Conservation (phyloP, 805 yeast genomes). For the Vanderwaltozyma polyspora region DNA sequence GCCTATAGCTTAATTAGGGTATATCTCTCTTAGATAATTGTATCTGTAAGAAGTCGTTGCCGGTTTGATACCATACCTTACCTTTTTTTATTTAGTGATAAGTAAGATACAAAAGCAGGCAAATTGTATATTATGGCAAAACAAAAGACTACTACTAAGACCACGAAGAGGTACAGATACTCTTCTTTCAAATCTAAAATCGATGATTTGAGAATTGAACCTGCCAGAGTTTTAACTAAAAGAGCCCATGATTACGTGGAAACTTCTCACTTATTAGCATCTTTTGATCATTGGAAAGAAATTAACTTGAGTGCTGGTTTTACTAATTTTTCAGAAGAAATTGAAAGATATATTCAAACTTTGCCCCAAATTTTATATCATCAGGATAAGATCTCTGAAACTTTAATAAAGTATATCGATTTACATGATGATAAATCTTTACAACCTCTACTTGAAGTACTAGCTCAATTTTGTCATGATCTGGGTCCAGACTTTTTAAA, state of each 20-base stretch:
- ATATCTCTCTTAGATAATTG: too few species aligned
- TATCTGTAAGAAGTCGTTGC: too few species aligned
- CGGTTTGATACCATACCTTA: not conserved
- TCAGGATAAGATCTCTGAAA: conserved; percentile 46
- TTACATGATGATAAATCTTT: conserved; percentile 57
- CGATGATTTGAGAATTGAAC: conserved; percentile 75
- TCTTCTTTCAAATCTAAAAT: conserved; percentile 75
- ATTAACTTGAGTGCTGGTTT: conserved; percentile 67
- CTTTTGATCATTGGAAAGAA: conserved; percentile 81
- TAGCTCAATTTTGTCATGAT: conserved; percentile 84
- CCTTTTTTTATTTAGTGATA: not conserved
- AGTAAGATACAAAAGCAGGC: not conserved
- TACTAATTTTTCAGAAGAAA: conserved; percentile 46
- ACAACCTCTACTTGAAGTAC: conserved; percentile 69
- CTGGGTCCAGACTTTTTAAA: conserved; percentile 82
- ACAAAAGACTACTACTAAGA: conserved; percentile 39
- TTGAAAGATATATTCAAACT: conserved; percentile 48
- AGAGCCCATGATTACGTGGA: conserved; percentile 63
- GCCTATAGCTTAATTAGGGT: not conserved
- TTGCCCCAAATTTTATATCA: conserved; percentile 75
- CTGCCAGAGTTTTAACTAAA: conserved; percentile 43
- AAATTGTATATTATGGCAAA: conserved; percentile 18
- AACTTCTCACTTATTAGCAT: conserved; percentile 65
- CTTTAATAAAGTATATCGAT: conserved; percentile 36
- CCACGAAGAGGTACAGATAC: conserved; percentile 49